A percentile compares a stretch with the other conserved stretches of the same genome.
Conservation (phyloP, 2,329 filamentous ascomycete species). For the Ilyonectria destructans region DNA sequence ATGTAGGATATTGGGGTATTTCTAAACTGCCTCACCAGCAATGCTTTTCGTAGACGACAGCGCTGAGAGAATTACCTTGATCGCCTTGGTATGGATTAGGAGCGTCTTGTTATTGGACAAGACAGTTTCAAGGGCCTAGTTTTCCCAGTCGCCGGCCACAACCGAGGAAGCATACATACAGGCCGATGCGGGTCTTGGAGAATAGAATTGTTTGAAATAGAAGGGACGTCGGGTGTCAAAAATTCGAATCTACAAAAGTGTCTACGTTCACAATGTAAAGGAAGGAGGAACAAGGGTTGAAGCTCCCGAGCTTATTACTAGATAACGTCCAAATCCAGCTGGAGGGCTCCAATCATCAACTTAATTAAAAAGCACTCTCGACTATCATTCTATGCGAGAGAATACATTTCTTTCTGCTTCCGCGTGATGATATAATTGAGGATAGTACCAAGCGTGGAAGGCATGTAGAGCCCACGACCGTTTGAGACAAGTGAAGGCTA, state of each 20-base stretch:
- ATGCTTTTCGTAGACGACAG: not conserved
- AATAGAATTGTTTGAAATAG: constrained; percentile 37
- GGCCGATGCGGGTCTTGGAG: constrained; percentile 36
- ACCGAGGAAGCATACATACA: constrained; percentile 44
- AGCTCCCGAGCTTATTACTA: not conserved
- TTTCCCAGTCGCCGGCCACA: constrained; percentile 40
- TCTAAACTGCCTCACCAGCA: constrained; percentile 48
- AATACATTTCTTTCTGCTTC: not conserved
- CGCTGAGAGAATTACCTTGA: constrained; percentile 55
- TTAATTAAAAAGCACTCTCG: not conserved
- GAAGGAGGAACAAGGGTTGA: not conserved
- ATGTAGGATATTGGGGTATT: constrained; percentile 63
- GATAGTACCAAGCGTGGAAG: not conserved
- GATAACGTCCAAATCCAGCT: not conserved
- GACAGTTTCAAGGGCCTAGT: constrained; percentile 58
- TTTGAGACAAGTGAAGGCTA: not conserved
- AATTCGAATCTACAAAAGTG: not conserved
- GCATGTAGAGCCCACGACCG: not conserved
- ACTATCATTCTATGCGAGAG: not conserved
- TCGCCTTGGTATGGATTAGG: constrained; percentile 61
- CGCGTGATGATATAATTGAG: not conserved
- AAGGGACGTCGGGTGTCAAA: not conserved
- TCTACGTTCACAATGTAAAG: not conserved
- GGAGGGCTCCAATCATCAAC: not conserved
- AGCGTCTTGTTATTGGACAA: constrained; percentile 59